A percentile compares a stretch with the other conserved stretches of the same genome.
These are phyloP conservation scores for Trichoderma sp. DNA, from an alignment of 2,329 filamentous ascomycete genomes.

Conservation along the genomic window DNA sequence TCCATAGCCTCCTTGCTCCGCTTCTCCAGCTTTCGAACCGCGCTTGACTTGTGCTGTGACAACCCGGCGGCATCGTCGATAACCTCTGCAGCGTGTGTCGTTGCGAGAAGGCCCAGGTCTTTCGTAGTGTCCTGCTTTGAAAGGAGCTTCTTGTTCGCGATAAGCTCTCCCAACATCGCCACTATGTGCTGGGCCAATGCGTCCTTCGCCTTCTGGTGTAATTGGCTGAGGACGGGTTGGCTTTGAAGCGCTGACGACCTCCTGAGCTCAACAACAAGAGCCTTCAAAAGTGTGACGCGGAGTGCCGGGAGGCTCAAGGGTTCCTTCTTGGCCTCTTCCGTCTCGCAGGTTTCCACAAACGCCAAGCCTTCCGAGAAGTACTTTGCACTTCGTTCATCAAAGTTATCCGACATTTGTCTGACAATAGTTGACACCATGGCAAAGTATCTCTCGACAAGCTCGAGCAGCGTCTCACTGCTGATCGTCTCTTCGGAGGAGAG, in stretches of 20 bases:
- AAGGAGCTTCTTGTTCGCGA: slow-evolving; percentile 39
- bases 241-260: slow-evolving; percentile 36
- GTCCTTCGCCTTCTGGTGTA: slow-evolving; percentile 36
- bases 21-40: slow-evolving; percentile 43
- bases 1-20: slow-evolving; percentile 41
- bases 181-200: slow-evolving; percentile 37
- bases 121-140: slow-evolving; percentile 32
- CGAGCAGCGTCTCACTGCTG: slow-evolving; percentile 36
- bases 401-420: slow-evolving; percentile 49
- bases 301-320: slow-evolving; percentile 35
- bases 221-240: slow-evolving; percentile 33
- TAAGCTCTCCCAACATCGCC: slow-evolving; percentile 35
- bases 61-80: slow-evolving; percentile 33
- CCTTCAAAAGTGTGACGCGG: slow-evolving; percentile 43
- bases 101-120: slow-evolving; percentile 40
- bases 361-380: slow-evolving; percentile 42
- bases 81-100: slow-evolving; percentile 39
- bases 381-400: slow-evolving; percentile 47
- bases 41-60: slow-evolving; percentile 37
- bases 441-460: slow-evolving; percentile 42
- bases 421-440: slow-evolving; percentile 40
- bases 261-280: slow-evolving; percentile 37
- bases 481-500: slow-evolving; percentile 34
- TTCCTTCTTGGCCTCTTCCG: slow-evolving; percentile 12
- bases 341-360: slow-evolving; percentile 36